phyloP scores from a whole-genome alignment of 164 flowering plant species.

The Houttuynia cordata region DNA sequence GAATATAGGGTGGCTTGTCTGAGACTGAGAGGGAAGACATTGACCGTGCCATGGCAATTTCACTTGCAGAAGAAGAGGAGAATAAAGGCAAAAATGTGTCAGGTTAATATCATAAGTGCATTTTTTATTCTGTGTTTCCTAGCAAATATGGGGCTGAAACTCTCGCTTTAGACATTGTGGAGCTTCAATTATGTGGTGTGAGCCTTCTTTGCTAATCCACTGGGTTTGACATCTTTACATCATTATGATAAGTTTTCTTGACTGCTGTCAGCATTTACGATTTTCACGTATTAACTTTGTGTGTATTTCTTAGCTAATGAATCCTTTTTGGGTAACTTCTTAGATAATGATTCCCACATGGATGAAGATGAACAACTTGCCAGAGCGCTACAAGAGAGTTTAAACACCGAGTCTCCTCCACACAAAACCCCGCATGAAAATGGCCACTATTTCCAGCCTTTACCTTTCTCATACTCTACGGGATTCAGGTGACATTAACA shows the following conservation, averaged over 20 bases:
- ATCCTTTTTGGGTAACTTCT: too few species aligned
- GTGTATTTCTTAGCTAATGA: constrained; percentile 20
- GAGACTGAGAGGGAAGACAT: constrained; percentile 67
- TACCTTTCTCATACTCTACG: constrained; percentile 25
- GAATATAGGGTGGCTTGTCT: constrained; percentile 43
- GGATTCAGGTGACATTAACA: constrained; percentile 43
- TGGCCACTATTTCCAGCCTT: constrained; percentile 32
- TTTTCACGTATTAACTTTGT: too few species aligned
- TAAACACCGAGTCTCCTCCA: constrained; percentile 43
- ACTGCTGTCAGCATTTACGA: too few species aligned
- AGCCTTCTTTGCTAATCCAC: too few species aligned
- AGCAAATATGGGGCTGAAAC: background rate
- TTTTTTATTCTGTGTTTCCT: background rate
- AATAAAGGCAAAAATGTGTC: constrained; percentile 4
- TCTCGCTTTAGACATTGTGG: background rate
- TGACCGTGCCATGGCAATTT: constrained; percentile 73
- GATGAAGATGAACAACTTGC: constrained; percentile 87
- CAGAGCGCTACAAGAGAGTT: constrained; percentile 74
- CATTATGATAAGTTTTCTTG: too few species aligned
- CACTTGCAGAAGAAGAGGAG: constrained; percentile 61
- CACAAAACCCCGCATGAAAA: constrained; percentile 21
- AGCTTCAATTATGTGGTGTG: background rate
- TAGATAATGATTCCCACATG: constrained; percentile 38
- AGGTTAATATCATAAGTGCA: background rate
- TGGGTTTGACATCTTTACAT: too few species aligned